These are phyloP conservation scores for Casuarina glauca DNA, from an alignment of 306 rosid genomes.

Conservation along the genomic window DNA sequence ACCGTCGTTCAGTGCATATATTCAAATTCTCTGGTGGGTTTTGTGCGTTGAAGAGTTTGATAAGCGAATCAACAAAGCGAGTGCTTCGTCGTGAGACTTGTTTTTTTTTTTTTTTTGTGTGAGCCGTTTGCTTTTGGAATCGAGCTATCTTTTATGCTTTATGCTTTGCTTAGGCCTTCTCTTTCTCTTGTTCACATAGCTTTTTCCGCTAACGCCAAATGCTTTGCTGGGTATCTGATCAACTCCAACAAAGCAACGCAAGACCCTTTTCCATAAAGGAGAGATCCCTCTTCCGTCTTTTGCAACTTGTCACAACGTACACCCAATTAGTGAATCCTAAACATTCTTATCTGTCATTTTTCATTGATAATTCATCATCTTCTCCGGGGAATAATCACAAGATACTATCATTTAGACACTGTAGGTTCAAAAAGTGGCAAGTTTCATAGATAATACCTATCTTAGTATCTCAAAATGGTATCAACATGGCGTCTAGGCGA, in stretches of 20 bases:
- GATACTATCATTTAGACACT: neutral
- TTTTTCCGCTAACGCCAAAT: neutral
- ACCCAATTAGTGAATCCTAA: too few relatives aligned
- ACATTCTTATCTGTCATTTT: neutral
- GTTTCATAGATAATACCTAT: neutral
- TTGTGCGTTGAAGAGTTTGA: neutral
- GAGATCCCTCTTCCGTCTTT: neutral
- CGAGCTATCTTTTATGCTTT: slow-evolving; percentile 24
- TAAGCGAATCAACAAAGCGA: slow-evolving; percentile 36
- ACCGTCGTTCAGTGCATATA: neutral
- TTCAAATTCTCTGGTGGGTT: slow-evolving; percentile 16
- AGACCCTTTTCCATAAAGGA: neutral
- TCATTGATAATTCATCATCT: neutral
- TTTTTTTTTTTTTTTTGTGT: neutral
- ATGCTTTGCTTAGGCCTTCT: slow-evolving; percentile 10
- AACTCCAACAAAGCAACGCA: too few relatives aligned
- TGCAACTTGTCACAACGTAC: neutral
- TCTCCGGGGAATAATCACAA: neutral
- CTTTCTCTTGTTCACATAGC: neutral
- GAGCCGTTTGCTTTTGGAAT: slow-evolving; percentile 15
- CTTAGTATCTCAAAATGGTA: neutral
- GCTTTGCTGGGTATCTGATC: too few relatives aligned
- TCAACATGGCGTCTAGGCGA: neutral
- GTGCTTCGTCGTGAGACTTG: slow-evolving; percentile 9
- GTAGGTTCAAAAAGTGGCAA: neutral